Evolutionary conservation across 805 yeast species (phyloP).

Genomic region (Ogataea haglerorum): DNA sequence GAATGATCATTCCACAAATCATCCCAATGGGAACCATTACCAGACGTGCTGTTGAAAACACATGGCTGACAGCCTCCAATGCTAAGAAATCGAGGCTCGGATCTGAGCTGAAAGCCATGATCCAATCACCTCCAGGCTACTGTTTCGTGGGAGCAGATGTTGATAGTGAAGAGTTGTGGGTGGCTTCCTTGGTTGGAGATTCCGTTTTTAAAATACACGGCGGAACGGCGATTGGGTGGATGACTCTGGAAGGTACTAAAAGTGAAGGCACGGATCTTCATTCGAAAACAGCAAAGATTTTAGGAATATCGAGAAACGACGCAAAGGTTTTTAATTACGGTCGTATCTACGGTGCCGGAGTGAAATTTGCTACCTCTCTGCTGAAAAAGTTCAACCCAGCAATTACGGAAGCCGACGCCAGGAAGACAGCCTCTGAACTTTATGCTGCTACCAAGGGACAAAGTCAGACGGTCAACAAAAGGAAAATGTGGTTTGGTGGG

Average conservation of each 20-base stretch:
- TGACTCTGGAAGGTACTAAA: conserved; percentile 96
- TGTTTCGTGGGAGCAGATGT: conserved; percentile 97
- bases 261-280: conserved; percentile 90
- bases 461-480: conserved; percentile 25
- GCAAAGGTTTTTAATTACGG: conserved; percentile 97
- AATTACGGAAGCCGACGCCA: conserved; percentile 65
- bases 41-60: conserved; percentile 91
- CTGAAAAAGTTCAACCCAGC: conserved; percentile 78
- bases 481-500: conserved; percentile 73
- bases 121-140: conserved; percentile 85
- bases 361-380: conserved; percentile 80
- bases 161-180: conserved; percentile 98
- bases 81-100: conserved; percentile 85
- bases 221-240: conserved; percentile 97
- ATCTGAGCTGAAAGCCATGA: conserved; percentile 84
- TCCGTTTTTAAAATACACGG: conserved; percentile 88
- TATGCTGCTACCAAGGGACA: conserved; percentile 85
- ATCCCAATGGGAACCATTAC: conserved; percentile 97
- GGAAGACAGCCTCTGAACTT: conserved; percentile 56
- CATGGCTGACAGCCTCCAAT: conserved; percentile 97
- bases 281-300: conserved; percentile 84
- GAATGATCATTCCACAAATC: conserved; percentile 79
- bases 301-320: conserved; percentile 85
- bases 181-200: conserved; percentile 93
- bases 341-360: conserved; percentile 96